These are phyloP conservation scores for Suillus fuscotomentosus DNA, from an alignment of 768 basidiomycete genomes.

Conservation along the genomic window DNA sequence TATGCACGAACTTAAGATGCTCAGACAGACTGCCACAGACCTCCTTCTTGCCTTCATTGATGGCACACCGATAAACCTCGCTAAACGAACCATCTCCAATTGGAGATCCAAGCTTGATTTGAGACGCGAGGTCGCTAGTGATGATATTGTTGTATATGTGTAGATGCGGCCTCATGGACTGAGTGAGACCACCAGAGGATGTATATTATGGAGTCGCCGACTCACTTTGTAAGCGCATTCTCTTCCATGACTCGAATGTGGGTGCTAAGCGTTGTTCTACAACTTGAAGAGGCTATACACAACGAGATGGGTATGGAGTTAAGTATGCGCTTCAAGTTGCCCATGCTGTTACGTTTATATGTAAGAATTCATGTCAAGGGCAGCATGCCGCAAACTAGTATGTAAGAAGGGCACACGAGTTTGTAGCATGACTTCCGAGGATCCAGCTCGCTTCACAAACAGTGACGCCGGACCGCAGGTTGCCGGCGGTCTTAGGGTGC, in stretches of 20 bases:
- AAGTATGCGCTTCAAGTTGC: not conserved
- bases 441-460: no score
- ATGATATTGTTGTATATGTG: not conserved
- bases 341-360: not conserved
- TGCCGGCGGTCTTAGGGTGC: no score
- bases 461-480: no score
- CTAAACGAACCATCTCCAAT: not conserved
- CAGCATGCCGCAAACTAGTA: no score
- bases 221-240: not conserved
- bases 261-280: not conserved
- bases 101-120: not conserved
- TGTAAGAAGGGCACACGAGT: no score
- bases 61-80: not conserved
- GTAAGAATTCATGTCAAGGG: not conserved
- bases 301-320: not conserved
- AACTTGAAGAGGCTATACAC: not conserved
- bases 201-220: not conserved
- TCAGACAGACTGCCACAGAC: not conserved
- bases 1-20: not conserved
- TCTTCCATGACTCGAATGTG: not conserved
- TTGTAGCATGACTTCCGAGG: no score
- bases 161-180: no score
- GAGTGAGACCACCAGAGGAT: not conserved
- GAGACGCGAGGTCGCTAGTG: not conserved
- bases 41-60: not conserved